Conservation (phyloP, 2,329 filamentous ascomycete species). For the Ophiosphaerella narmari region DNA sequence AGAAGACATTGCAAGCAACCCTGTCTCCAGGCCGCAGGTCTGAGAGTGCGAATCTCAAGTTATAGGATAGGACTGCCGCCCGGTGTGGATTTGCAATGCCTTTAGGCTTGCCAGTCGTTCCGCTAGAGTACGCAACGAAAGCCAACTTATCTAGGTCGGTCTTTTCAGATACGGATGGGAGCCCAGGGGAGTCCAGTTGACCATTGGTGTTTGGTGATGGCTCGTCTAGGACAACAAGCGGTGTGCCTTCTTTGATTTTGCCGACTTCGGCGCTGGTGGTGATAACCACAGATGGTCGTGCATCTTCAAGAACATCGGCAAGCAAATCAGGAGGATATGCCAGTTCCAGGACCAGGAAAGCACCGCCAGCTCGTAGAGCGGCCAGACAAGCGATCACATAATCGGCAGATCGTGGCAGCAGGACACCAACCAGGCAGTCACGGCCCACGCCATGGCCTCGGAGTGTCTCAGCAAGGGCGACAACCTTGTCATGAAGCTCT, state of each 20-base stretch:
- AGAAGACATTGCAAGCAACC: conserved; percentile 87
- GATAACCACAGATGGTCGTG: conserved; percentile 70
- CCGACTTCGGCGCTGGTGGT: conserved; percentile 67
- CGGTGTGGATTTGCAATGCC: conserved; percentile 80
- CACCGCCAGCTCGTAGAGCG: conserved; percentile 76
- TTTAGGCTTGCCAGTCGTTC: conserved; percentile 79
- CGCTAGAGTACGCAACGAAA: conserved; percentile 82
- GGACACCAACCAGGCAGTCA: conserved; percentile 74
- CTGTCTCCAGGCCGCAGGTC: conserved; percentile 73
- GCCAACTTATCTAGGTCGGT: conserved; percentile 74
- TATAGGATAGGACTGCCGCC: conserved; percentile 74
- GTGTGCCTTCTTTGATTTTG: conserved; percentile 67
- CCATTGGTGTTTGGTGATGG: conserved; percentile 24
- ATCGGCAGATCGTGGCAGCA: conserved; percentile 75
- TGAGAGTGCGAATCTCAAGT: conserved; percentile 71
- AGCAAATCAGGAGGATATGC: conserved; percentile 76
- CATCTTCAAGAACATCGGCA: conserved; percentile 77
- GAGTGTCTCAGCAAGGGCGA: conserved; percentile 66
- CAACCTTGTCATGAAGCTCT: conserved; percentile 71
- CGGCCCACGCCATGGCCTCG: conserved; percentile 71
- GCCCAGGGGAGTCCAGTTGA: conserved; percentile 49
- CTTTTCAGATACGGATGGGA: conserved; percentile 61
- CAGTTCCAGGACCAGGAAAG: conserved; percentile 78
- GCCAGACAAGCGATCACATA: conserved; percentile 81
- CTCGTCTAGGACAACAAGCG: conserved; percentile 69